Conservation (phyloP, 2,329 filamentous ascomycete genomes). For the Stagonosporopsis chrysanthemi region DNA sequence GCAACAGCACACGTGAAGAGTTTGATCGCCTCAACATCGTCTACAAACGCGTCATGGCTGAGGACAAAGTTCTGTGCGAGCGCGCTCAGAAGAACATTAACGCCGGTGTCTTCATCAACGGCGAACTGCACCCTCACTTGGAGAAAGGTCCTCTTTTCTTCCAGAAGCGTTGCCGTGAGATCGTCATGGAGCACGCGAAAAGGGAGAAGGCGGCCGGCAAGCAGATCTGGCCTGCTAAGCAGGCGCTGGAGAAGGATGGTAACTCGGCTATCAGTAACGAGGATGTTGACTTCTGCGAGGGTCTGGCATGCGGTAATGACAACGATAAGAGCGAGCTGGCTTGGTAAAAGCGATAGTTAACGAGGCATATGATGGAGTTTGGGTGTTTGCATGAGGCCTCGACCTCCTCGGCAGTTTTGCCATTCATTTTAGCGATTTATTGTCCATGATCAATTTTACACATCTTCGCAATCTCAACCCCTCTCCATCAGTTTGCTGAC, state of each 20-base stretch:
- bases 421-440: slow-evolving; percentile 14
- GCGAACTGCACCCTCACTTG: slow-evolving; percentile 67
- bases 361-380: slow-evolving; percentile 31
- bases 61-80: slow-evolving; percentile 70
- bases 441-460: slow-evolving; percentile 2
- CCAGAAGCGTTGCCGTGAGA: slow-evolving; percentile 60
- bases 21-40: slow-evolving; percentile 65
- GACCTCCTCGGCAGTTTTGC: slow-evolving; percentile 17
- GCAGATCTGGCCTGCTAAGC: slow-evolving; percentile 63
- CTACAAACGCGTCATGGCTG: slow-evolving; percentile 69
- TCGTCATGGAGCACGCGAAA: slow-evolving; percentile 57
- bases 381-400: slow-evolving; percentile 27
- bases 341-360: slow-evolving; percentile 27
- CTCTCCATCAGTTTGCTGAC: not conserved
- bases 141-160: slow-evolving; percentile 68
- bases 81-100: slow-evolving; percentile 68
- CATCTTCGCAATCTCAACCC: not conserved
- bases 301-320: slow-evolving; percentile 35
- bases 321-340: slow-evolving; percentile 39
- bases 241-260: slow-evolving; percentile 30
- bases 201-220: slow-evolving; percentile 55
- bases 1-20: slow-evolving; percentile 64
- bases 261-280: slow-evolving; percentile 32
- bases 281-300: slow-evolving; percentile 39
- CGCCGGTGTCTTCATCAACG: slow-evolving; percentile 67